These are phyloP conservation scores for Lasiodiplodia sp. DNA, from an alignment of 2,329 filamentous ascomycete species.

Conservation along the genomic window DNA sequence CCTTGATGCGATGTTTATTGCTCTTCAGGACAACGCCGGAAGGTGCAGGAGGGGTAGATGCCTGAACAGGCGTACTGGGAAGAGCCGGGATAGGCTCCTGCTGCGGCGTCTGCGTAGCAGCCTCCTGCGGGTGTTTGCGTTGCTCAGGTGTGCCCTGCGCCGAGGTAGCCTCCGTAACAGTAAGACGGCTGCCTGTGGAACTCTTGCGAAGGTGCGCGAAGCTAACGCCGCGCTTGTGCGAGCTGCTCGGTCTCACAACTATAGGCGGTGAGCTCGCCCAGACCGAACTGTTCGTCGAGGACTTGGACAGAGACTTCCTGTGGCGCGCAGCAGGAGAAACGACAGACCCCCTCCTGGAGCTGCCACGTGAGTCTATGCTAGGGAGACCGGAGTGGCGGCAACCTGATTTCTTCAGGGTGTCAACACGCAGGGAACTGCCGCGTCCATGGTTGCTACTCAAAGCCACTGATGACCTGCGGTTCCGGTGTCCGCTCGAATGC, in stretches of 20 bases:
- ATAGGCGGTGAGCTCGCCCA: conserved; percentile 58
- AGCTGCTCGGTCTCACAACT: conserved; percentile 58
- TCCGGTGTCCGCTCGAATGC: conserved; percentile 33
- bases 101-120: conserved; percentile 40
- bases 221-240: conserved; percentile 67
- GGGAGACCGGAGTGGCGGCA: conserved; percentile 42
- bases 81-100: conserved; percentile 33
- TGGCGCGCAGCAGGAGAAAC: conserved; percentile 29
- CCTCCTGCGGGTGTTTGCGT: conserved; percentile 38
- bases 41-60: conserved; percentile 7
- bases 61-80: conserved; percentile 23
- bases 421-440: conserved; percentile 52
- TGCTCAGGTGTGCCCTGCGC: conserved; percentile 43
- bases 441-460: conserved; percentile 42
- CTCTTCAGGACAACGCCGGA: conserved; percentile 14
- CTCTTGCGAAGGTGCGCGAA: conserved; percentile 64
- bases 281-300: conserved; percentile 54
- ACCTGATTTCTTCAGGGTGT: conserved; percentile 47
- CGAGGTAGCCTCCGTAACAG: conserved; percentile 34
- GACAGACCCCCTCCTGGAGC: conserved; percentile 38
- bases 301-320: conserved; percentile 43
- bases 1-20: conserved; percentile 25
- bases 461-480: conserved; percentile 15
- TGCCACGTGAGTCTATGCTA: conserved; percentile 40
- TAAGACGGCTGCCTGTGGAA: conserved; percentile 51